Conservation (phyloP, 2,329 filamentous ascomycete species). For the Claviceps sp. region DNA sequence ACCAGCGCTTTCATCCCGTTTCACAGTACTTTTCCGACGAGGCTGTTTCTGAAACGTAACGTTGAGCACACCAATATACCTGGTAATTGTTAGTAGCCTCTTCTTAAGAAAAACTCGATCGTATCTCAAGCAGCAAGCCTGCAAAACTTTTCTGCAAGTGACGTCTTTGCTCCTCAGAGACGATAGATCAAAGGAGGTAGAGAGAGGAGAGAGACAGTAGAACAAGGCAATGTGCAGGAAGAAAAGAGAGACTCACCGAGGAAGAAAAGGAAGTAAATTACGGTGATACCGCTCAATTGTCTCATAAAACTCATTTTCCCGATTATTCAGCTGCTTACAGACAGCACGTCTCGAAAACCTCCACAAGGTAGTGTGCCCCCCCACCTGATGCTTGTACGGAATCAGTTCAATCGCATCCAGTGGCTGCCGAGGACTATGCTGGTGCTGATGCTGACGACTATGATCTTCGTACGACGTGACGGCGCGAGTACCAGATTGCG, state of each 20-base stretch:
- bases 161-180: not conserved
- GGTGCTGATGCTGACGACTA: conserved; percentile 39
- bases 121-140: not conserved
- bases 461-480: conserved; percentile 32
- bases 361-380: conserved; percentile 91
- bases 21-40: conserved; percentile 47
- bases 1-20: conserved; percentile 30
- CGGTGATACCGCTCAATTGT: conserved; percentile 85
- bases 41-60: conserved; percentile 83
- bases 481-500: too few species aligned
- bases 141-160: too few species aligned
- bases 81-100: conserved; percentile 22
- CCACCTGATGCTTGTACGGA: conserved; percentile 94
- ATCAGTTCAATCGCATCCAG: conserved; percentile 90
- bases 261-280: conserved; percentile 79
- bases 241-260: conserved; percentile 44
- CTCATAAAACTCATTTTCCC: conserved; percentile 98
- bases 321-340: conserved; percentile 95
- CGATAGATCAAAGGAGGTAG: too few species aligned
- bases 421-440: conserved; percentile 42
- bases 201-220: not conserved
- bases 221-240: too few species aligned
- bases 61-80: conserved; percentile 93
- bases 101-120: too few species aligned
- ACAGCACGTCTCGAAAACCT: conserved; percentile 89